Conservation (phyloP, 148 eudicot genomes). For the Mesembryanthemum crystallinum region DNA sequence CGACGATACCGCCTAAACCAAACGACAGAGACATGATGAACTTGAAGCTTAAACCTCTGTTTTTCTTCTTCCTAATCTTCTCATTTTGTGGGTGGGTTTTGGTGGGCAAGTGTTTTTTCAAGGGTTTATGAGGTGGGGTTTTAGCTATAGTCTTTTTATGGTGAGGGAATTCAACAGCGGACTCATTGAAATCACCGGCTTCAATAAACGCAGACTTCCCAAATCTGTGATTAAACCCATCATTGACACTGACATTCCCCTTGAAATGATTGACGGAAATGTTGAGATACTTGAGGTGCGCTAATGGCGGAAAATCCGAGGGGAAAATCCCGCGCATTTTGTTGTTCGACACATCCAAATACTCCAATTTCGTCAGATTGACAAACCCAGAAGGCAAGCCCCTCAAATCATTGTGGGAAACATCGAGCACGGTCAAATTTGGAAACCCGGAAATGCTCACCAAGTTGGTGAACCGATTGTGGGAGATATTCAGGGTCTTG, state of each 20-base stretch:
- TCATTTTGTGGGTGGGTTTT: conserved; percentile 20
- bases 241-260: conserved; percentile 17
- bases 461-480: conserved; percentile 64
- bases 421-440: conserved; percentile 51
- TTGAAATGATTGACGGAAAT: conserved; percentile 72
- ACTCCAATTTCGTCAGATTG: conserved; percentile 42
- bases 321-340: conserved; percentile 59
- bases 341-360: conserved; percentile 66
- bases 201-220: conserved; percentile 57
- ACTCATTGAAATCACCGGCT: conserved; percentile 46
- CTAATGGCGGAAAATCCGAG: conserved; percentile 54
- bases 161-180: conserved; percentile 7
- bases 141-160: conserved; percentile 19
- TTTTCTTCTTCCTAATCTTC: conserved; percentile 11
- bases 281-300: conserved; percentile 52
- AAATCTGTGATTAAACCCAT: conserved; percentile 32
- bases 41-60: conserved; percentile 2
- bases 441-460: conserved; percentile 42
- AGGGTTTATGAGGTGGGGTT: conserved; percentile 25
- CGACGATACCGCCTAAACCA: conserved; percentile 27
- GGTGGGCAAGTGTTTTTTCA: conserved; percentile 22
- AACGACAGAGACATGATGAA: conserved; percentile 38
- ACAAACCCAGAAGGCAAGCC: conserved; percentile 46
- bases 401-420: conserved; percentile 56
- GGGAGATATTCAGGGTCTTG: conserved; percentile 46